Evolutionary conservation across 306 rosid species (phyloP).

Genomic region (Rosa chinensis): DNA sequence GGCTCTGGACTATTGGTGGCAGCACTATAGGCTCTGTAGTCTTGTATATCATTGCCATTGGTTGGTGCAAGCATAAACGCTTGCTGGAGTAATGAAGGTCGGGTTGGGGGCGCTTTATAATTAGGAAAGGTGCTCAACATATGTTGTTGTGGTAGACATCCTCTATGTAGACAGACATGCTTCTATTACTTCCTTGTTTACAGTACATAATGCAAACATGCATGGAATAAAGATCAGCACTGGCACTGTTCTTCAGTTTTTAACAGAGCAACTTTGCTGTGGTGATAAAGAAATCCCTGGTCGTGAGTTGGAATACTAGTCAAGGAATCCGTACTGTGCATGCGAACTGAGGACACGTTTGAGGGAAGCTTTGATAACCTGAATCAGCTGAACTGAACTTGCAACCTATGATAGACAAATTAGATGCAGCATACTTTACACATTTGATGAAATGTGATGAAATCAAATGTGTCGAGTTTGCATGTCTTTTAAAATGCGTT

Average conservation of each 20-base stretch:
- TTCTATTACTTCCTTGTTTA: neutral
- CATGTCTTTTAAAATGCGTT: neutral
- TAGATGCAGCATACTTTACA: neutral
- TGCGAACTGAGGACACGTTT: neutral
- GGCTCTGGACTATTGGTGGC: constrained; percentile 68
- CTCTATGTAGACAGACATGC: neutral
- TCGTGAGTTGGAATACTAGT: neutral
- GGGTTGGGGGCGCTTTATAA: neutral
- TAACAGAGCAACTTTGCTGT: neutral
- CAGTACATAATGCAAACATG: neutral
- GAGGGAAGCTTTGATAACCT: neutral
- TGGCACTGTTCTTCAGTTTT: neutral
- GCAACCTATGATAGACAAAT: neutral
- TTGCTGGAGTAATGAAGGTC: constrained; percentile 49
- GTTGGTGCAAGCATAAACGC: constrained; percentile 71
- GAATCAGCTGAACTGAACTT: neutral
- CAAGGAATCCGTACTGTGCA: neutral
- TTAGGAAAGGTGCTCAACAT: neutral
- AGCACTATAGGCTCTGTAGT: constrained; percentile 40
- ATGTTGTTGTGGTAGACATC: neutral
- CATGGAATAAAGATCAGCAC: neutral
- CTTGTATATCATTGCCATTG: constrained; percentile 55
- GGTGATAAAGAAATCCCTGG: neutral
- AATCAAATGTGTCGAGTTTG: neutral
- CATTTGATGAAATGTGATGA: neutral